These are phyloP conservation scores for Cyberlindnera xishuangbannaensis DNA, from an alignment of 805 yeast species.

Conservation along the genomic window DNA sequence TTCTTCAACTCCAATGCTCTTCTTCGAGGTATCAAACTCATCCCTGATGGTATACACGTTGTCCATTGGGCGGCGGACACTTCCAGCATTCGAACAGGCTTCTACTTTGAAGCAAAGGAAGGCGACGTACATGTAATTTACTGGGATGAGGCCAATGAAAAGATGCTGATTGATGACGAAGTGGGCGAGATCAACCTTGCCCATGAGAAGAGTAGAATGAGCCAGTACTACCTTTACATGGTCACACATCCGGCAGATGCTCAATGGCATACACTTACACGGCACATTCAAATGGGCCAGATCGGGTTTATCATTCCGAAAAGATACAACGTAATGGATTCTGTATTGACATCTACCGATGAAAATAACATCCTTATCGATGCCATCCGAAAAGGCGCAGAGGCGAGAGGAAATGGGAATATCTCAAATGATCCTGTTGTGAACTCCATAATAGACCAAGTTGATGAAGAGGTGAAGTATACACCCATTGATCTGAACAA, in stretches of 20 bases:
- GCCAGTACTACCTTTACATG: slow-evolving; percentile 34
- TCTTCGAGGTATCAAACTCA: slow-evolving; percentile 45
- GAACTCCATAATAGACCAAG: slow-evolving; percentile 29
- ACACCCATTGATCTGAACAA: slow-evolving; percentile 37
- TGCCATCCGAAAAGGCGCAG: slow-evolving; percentile 30
- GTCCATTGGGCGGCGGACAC: slow-evolving; percentile 42
- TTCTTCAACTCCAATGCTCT: slow-evolving; percentile 37
- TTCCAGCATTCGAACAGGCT: slow-evolving; percentile 36
- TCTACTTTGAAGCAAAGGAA: slow-evolving; percentile 30
- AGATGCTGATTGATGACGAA: slow-evolving; percentile 25
- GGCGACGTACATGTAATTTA: slow-evolving; percentile 28
- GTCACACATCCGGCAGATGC: slow-evolving; percentile 33
- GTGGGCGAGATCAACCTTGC: slow-evolving; percentile 28
- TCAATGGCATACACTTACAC: slow-evolving; percentile 25
- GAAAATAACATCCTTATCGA: slow-evolving; percentile 39
- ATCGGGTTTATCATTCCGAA: slow-evolving; percentile 26
- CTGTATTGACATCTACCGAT: slow-evolving; percentile 44
- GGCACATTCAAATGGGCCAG: slow-evolving; percentile 23
- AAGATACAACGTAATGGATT: slow-evolving; percentile 28
- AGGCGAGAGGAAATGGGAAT: slow-evolving; percentile 16
- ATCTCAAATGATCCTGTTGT: slow-evolving; percentile 27
- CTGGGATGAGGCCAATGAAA: slow-evolving; percentile 35
- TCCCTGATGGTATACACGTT: slow-evolving; percentile 48
- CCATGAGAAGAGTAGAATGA: slow-evolving; percentile 25
- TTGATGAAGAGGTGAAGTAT: slow-evolving; percentile 34